Percentiles rank a stretch among this genome's conserved stretches.
Evolutionary conservation across 164 flowering plant genomes (phyloP).

Genomic region (Buxus sempervirens): DNA sequence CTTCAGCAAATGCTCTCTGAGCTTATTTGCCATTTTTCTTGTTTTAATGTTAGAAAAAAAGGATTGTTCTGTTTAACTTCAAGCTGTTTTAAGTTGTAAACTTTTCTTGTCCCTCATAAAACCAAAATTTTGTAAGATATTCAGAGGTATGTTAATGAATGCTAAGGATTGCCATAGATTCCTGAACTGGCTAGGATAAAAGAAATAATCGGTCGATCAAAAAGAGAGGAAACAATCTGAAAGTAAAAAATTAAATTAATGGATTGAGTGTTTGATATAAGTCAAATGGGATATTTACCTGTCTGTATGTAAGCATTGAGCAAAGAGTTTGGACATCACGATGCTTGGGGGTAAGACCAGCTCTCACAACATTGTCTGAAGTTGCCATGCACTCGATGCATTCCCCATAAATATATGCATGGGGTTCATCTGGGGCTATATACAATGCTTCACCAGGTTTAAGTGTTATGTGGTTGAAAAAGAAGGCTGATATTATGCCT

Average conservation of each 20-base stretch:
- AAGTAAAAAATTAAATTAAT: not conserved
- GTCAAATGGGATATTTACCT: constrained; percentile 34
- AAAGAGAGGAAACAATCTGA: not conserved
- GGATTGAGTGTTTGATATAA: not conserved
- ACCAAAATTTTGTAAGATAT: not conserved
- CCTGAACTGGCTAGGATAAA: too few species aligned
- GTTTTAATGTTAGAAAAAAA: too few species aligned
- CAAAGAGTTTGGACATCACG: constrained; percentile 80
- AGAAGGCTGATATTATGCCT: constrained; percentile 80
- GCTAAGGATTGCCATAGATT: too few species aligned
- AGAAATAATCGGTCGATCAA: not conserved
- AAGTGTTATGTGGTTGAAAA: constrained; percentile 75
- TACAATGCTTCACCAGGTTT: constrained; percentile 87
- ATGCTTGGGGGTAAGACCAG: constrained; percentile 89
- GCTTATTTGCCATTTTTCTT: too few species aligned
- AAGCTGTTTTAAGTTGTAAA: too few species aligned
- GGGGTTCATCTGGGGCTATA: constrained; percentile 89
- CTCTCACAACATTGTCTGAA: constrained; percentile 95
- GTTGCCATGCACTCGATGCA: constrained; percentile 96
- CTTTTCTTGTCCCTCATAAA: not conserved
- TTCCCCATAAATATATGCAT: constrained; percentile 84
- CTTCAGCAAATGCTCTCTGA: too few species aligned
- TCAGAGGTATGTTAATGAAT: too few species aligned
- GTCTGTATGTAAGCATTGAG: constrained; percentile 90
- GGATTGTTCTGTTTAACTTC: too few species aligned